These are phyloP conservation scores for Lasiodiplodia sp. DNA, from an alignment of 2,329 filamentous ascomycete species.

Conservation along the genomic window DNA sequence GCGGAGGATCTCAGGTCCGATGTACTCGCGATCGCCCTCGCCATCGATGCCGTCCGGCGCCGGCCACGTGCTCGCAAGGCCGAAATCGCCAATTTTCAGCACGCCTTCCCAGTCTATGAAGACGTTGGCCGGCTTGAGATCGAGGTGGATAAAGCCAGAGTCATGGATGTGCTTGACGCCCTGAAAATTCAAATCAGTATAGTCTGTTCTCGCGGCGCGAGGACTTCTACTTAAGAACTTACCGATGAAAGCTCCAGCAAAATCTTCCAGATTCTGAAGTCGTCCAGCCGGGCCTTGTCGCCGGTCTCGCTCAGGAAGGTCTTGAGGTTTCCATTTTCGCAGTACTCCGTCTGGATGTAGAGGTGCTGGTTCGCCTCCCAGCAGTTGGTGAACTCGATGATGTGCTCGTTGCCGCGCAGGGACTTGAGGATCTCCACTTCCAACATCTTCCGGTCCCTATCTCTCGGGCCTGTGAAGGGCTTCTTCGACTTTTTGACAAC, in stretches of 20 bases:
- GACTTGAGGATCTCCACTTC: constrained; percentile 82
- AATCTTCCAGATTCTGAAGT: constrained; percentile 99
- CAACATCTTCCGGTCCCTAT: constrained; percentile 82
- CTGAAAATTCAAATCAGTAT: constrained; percentile 55
- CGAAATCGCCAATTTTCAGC: constrained; percentile 87
- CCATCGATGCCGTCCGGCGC: constrained; percentile 79
- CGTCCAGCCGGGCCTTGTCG: constrained; percentile 84
- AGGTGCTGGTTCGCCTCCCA: constrained; percentile 88
- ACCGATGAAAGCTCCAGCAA: constrained; percentile 84
- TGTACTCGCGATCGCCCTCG: constrained; percentile 95
- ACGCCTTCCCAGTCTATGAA: constrained; percentile 82
- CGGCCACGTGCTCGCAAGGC: constrained; percentile 80
- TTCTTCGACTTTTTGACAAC: constrained; percentile 94
- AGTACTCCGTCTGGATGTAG: constrained; percentile 98
- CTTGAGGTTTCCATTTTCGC: constrained; percentile 90
- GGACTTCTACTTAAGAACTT: constrained; percentile 50
- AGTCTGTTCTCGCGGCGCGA: constrained; percentile 31
- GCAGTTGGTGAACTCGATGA: constrained; percentile 81
- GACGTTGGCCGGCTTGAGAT: constrained; percentile 85
- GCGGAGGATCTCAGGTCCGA: constrained; percentile 88
- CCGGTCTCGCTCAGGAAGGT: constrained; percentile 85
- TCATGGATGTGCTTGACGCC: constrained; percentile 91
- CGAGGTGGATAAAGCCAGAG: constrained; percentile 83
- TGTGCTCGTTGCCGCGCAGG: constrained; percentile 82
- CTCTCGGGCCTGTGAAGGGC: constrained; percentile 77